Evolutionary conservation across 306 rosid species (phyloP), one percentile per base, ranked within the genome.

Genomic region (Acmispon strigosus): DNA sequence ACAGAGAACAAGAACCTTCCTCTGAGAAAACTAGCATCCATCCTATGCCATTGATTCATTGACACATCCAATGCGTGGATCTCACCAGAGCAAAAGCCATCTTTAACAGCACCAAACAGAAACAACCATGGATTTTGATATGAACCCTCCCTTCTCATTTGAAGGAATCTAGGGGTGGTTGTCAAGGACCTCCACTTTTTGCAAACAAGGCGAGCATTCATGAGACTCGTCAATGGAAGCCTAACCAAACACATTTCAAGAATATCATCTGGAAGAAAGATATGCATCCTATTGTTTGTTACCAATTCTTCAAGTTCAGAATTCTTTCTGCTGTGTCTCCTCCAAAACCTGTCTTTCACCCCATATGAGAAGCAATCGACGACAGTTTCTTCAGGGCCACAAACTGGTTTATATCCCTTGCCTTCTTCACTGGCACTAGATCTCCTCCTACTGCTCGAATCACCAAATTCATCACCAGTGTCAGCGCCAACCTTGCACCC

Each of bases 401-500:
- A 89, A 68, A 87, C 77, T 0, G 89, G 86, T 72, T 78, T 86
- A 84, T 88, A 89, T 24, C 91, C 92, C 78, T 81, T 95, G 22
- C 88, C 88, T 76, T 95, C 99, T 67, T 95, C 96, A 17, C 99
- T 85, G 48, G 92, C 90, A 79, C 92, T 91, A 9, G 96, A 95
- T 73, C 96, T 86, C 86, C 99, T 86, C 74, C 96, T 82, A 68
- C 81, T 65, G 43, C 85, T 85, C 19, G 96, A 78, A 74, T 91
- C 93, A 53, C 96, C 89, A 69, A 79, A 74, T 65, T 89, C 99
- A 64, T 91, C 96, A 42, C 92, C 47, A 15, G 91, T 94, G 79
- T 94, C 97, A 32, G 92, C 99, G n/a, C 99, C 99, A 6, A 95
- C 99, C 88, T 88, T 95, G 87, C 99, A 95, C 19, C 97, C 99